Evolutionary conservation across 768 basidiomycete species (phyloP), one percentile per base, ranked within the genome.

Genomic region (Leccinum incarnatum): DNA sequence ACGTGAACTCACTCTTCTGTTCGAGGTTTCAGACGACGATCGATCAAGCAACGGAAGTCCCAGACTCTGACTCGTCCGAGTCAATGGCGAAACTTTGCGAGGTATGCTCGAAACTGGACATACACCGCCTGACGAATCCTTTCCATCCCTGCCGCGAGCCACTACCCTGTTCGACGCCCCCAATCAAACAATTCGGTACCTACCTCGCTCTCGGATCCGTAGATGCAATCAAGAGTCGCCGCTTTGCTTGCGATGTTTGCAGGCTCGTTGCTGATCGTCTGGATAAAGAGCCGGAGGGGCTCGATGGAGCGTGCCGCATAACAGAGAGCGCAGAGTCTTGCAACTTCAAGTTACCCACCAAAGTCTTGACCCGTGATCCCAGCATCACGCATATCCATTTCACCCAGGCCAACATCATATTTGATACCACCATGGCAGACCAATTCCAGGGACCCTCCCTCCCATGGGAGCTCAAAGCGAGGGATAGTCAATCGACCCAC

Each of bases 191-290:
- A n/a, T 6, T 30, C 8, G 23, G 4, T 5, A n/a, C 12, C 1
- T 27, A 37, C 25, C 2, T 45, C n/a, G 0, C 25, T 29, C 65
- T 65, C 10, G 66, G 66, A 25, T 57, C 57, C 11, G 9, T 65
- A n/a, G 55, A 52, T 48, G 59, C 61, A 37, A 62, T 66, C 62
- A 67, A 58, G 42, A 3, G 23, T 9, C 57, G 65, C 29, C 57
- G 64, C 5, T 54, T 5, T 0, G 15, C 48, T 27, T 65, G 64
- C 56, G 56, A 56, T 9, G 8, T 66, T 45, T 65, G 64, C 52
- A 36, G 10, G n/a, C 56, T 66, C 15, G 19, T 65, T 27, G 54
- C 65, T 1, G 60, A 58, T 32, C 0, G 53, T 12, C 23, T 65
- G 53, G 64, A 63, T 15, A 45, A 59, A 1, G 64, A 66, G 21